Conservation (phyloP, 805 yeast species). For the Komagataella pastoris region DNA sequence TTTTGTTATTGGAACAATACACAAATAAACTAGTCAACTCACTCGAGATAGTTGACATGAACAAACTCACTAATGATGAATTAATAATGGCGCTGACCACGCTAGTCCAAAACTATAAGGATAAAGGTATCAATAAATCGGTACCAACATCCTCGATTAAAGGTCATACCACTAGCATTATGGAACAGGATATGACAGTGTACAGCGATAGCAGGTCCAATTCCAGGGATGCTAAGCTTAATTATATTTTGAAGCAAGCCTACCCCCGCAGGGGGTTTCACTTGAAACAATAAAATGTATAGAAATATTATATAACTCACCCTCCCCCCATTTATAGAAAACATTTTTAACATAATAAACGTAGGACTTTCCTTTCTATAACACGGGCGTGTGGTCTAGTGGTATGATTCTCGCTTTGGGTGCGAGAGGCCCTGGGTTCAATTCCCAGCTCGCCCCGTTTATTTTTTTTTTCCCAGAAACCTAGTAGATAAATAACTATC, state of each 20-base stretch:
- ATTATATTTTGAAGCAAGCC: background rate
- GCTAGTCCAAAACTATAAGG: background rate
- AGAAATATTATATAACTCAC: background rate
- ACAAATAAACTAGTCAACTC: background rate
- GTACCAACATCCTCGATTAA: background rate
- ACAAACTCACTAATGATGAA: background rate
- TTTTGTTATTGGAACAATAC: background rate
- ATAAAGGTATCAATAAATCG: background rate
- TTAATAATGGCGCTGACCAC: background rate
- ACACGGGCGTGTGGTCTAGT: constrained; percentile 26
- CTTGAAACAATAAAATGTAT: background rate
- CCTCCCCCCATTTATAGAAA: background rate
- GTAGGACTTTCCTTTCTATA: background rate
- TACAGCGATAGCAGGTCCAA: background rate
- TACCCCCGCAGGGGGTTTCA: background rate
- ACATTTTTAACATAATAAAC: too few species aligned
- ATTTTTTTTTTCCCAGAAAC: background rate
- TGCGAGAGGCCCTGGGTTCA: constrained; percentile 42
- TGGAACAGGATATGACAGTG: background rate
- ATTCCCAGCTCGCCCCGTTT: constrained; percentile 22
- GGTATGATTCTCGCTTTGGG: constrained; percentile 46
- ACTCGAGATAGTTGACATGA: background rate
- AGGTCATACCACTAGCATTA: background rate
- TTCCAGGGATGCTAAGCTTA: background rate
- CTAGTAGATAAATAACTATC: too few species aligned